Evolutionary conservation across 2,329 filamentous ascomycete species (phyloP).

Genomic region (Geosmithia morbida): DNA sequence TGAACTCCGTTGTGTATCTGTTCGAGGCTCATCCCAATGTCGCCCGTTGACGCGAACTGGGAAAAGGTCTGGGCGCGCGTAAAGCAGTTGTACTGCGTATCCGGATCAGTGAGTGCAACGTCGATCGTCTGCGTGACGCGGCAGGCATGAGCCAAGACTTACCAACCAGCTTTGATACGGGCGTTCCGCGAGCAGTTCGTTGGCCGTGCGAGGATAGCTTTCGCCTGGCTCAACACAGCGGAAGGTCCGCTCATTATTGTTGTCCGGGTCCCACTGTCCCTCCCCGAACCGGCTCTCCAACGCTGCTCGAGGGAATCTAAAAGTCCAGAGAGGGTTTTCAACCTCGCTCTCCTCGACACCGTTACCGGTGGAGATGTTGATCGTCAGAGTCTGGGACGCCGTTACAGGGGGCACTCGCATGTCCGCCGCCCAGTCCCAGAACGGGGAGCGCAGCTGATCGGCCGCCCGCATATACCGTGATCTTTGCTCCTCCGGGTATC

Average conservation of each 20-base stretch:
- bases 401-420: slow-evolving; percentile 26
- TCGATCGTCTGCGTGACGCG: neutral
- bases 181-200: slow-evolving; percentile 14
- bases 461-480: slow-evolving; percentile 27
- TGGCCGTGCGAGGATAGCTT: slow-evolving; percentile 24
- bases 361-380: slow-evolving; percentile 25
- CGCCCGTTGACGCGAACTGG: slow-evolving; percentile 18
- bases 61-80: slow-evolving; percentile 18
- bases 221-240: slow-evolving; percentile 18
- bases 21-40: slow-evolving; percentile 24
- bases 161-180: slow-evolving; percentile 26
- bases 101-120: slow-evolving; percentile 3
- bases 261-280: slow-evolving; percentile 9
- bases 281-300: slow-evolving; percentile 21
- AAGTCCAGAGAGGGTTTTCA: slow-evolving; percentile 38
- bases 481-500: slow-evolving; percentile 21
- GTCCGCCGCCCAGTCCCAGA: slow-evolving; percentile 38
- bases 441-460: slow-evolving; percentile 30
- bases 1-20: slow-evolving; percentile 27
- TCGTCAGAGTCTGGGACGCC: slow-evolving; percentile 15
- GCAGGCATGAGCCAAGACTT: slow-evolving; percentile 8
- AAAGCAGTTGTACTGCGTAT: slow-evolving; percentile 24
- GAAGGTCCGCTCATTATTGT: slow-evolving; percentile 20
- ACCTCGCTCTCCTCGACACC: slow-evolving; percentile 16
- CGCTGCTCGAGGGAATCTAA: slow-evolving; percentile 27